Evolutionary conservation across 129 eudicot genomes (phyloP), one percentile per base, ranked within the genome.

Genomic region (Flaveria robusta): DNA sequence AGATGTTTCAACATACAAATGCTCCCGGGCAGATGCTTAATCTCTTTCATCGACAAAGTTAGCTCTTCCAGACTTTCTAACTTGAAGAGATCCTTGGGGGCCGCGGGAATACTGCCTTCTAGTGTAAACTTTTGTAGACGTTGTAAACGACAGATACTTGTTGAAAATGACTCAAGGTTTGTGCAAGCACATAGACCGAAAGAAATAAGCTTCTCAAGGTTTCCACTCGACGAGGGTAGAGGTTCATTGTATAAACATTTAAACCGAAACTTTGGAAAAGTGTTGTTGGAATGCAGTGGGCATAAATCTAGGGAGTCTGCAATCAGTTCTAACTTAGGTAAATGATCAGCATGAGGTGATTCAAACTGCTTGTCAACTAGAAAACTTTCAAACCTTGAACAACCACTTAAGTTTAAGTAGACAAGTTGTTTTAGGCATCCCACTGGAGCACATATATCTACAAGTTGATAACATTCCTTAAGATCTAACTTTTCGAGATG

Each of bases 271-370:
- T 68, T 68, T 1, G 37, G 27, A 6, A 7, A 68, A 5, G 26
- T 68, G 4, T 43, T 68, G 20, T 68, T 15, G n/a, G n/a, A 13
- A 26, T 68, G 55, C 19, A 68, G 15, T 11, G 72, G 72, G 55
- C 72, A 68, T 68, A 43, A 42, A 68, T 68, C 56, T 12, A 0
- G 9, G 72, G 72, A 68, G 5, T 68, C 56, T 43, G 72, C 31
- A 10, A 42, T 2, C 19, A 68, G 27, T 7, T 68, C 29, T 68
- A 42, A 43, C 34, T 18, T 19, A 41, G 3, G n/a, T 26, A 22
- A 68, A 13, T 8, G 49, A 56, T 55, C 27, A 55, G 12, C 11
- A 15, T 52, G 4, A 14, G 59, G 73, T 46, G n/a, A 22, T 14
- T 67, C 37, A 67, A 19, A 19, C 24, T 29, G 5, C 26, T 66